These are phyloP conservation scores for Clitopilus hobsonii DNA, from an alignment of 768 basidiomycete genomes.

Conservation along the genomic window DNA sequence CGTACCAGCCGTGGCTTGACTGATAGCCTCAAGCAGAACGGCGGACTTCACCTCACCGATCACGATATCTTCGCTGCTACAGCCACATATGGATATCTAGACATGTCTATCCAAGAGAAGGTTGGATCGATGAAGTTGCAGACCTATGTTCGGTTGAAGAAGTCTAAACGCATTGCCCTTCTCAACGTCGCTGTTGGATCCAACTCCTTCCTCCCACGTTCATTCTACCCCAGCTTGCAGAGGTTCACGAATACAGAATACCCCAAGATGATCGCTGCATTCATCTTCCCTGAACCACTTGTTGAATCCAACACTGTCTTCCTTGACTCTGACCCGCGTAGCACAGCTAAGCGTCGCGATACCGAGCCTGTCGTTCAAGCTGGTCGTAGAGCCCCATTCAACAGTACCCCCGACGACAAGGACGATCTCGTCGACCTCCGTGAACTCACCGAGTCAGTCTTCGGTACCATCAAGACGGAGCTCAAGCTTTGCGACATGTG, in stretches of 20 bases:
- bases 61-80: slow-evolving; percentile 17
- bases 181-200: slow-evolving; percentile 19
- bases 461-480: slow-evolving; percentile 4
- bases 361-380: slow-evolving; percentile 12
- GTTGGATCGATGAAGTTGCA: slow-evolving; percentile 22
- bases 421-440: slow-evolving; percentile 8
- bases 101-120: slow-evolving; percentile 1
- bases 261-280: slow-evolving; percentile 1
- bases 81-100: slow-evolving; percentile 11
- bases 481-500: slow-evolving; percentile 6
- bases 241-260: background rate
- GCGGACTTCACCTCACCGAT: slow-evolving; percentile 15
- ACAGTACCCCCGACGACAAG: no score
- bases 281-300: slow-evolving; percentile 6
- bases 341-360: no score
- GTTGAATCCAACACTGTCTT: slow-evolving; percentile 9
- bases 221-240: background rate
- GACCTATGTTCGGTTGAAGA: slow-evolving; percentile 8
- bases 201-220: slow-evolving; percentile 19
- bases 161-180: slow-evolving; percentile 8
- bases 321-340: slow-evolving; percentile 6
- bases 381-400: background rate
- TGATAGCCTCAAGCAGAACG: slow-evolving; percentile 4
- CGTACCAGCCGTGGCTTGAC: slow-evolving; percentile 8
- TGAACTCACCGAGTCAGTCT: slow-evolving; percentile 3